Evolutionary conservation across 768 basidiomycete species (phyloP).

Genomic region (Lactarius akahatsu): DNA sequence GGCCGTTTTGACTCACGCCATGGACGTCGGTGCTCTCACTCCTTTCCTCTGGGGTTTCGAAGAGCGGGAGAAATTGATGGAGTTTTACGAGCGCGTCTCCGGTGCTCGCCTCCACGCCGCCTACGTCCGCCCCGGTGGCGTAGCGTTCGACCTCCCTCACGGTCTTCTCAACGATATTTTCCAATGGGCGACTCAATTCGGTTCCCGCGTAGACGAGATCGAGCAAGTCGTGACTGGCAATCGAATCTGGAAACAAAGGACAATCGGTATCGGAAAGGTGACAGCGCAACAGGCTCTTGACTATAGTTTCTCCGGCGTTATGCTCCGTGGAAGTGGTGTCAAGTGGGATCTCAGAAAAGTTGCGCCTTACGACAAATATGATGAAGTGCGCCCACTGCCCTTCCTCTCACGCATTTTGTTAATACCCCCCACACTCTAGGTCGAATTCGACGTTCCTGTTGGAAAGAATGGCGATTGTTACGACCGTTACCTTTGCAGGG

Average conservation of each 20-base stretch:
- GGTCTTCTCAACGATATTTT: conserved; percentile 99
- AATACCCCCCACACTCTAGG: conserved; percentile 43
- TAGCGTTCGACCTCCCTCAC: conserved; percentile 96
- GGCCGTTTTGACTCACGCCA: conserved; percentile 93
- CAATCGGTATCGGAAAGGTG: conserved; percentile 85
- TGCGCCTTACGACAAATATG: conserved; percentile 94
- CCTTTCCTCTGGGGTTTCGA: conserved; percentile 99
- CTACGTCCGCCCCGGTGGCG: conserved; percentile 97
- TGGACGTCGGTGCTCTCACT: conserved; percentile 97
- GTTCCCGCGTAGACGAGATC: conserved; percentile 88
- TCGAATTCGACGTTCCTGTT: conserved; percentile 97
- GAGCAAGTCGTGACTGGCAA: conserved; percentile 98
- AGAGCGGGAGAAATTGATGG: conserved; percentile 99
- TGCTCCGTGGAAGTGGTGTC: conserved; percentile 91
- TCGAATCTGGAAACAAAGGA: conserved; percentile 97
- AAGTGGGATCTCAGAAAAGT: conserved; percentile 95
- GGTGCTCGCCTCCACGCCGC: conserved; percentile 96
- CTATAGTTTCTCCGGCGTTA: conserved; percentile 94
- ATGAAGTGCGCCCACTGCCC: conserved; percentile 53
- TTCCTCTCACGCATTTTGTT: neutral
- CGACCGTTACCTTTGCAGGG: conserved; percentile 95
- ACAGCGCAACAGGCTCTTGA: conserved; percentile 90
- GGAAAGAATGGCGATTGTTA: conserved; percentile 98
- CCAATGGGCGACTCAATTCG: conserved; percentile 96
- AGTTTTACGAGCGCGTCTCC: conserved; percentile 99